Evolutionary conservation across 176 grass and related monocot species (phyloP).

Genomic region (Aechmea fasciata): DNA sequence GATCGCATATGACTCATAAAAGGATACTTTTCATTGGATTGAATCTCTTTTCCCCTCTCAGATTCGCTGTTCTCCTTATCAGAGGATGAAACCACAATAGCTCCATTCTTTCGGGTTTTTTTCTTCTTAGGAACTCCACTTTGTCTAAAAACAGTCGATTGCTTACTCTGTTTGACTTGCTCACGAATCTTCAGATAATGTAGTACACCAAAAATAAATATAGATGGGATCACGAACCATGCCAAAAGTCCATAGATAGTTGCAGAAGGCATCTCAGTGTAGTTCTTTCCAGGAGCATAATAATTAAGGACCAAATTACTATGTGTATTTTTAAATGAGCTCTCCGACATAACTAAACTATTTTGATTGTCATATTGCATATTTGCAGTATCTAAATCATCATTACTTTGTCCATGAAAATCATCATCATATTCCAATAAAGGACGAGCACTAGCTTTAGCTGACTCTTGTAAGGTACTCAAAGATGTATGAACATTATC

Average conservation of each 20-base stretch:
- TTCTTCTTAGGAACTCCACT: conserved; percentile 59
- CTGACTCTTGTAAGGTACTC: background rate
- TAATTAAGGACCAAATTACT: background rate
- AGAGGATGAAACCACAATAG: conserved; percentile 17
- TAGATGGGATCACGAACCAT: conserved; percentile 9
- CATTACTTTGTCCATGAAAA: background rate
- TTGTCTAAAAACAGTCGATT: conserved; percentile 27
- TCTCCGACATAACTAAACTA: conserved; percentile 14
- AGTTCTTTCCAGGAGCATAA: background rate
- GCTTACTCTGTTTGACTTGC: conserved; percentile 30
- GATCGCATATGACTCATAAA: conserved; percentile 14
- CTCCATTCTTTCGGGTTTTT: conserved; percentile 52
- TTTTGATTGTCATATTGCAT: conserved; percentile 11
- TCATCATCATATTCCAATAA: background rate
- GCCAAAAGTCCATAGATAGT: conserved; percentile 20
- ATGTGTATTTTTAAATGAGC: background rate
- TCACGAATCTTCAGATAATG: background rate
- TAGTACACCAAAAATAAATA: conserved; percentile 23
- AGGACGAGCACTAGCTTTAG: background rate
- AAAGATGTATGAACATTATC: background rate
- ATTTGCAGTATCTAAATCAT: background rate
- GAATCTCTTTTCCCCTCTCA: conserved; percentile 22
- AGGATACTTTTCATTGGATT: conserved; percentile 13
- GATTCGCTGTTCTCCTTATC: conserved; percentile 36
- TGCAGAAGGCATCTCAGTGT: background rate